Percentiles rank a stretch among this genome's conserved stretches.
phyloP scores from a whole-genome alignment of 441 rosid species.

The Gossypium schwendimanii region DNA sequence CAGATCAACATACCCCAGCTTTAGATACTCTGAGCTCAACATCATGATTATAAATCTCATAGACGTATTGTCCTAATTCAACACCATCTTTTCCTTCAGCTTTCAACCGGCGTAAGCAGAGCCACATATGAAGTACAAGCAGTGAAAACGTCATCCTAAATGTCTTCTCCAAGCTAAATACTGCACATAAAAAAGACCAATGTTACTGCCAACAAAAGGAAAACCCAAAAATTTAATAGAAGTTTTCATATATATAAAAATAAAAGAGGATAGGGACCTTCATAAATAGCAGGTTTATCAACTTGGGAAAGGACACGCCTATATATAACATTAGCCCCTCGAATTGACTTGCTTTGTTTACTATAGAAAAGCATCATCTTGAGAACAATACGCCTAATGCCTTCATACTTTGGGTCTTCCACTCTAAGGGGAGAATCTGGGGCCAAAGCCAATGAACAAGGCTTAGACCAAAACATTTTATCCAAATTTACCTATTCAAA shows the following conservation, averaged over 20 bases:
- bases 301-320: slow-evolving; percentile 60
- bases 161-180: slow-evolving; percentile 87
- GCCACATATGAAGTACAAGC: slow-evolving; percentile 94
- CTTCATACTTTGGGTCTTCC: slow-evolving; percentile 70
- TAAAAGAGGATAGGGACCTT: slow-evolving; percentile 35
- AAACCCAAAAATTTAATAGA: neutral
- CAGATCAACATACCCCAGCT: slow-evolving; percentile 61
- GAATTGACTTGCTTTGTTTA: slow-evolving; percentile 71
- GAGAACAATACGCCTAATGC: slow-evolving; percentile 47
- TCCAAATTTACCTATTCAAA: slow-evolving; percentile 51
- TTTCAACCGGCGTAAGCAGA: slow-evolving; percentile 71
- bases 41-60: slow-evolving; percentile 89
- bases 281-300: slow-evolving; percentile 73
- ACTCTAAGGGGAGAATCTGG: slow-evolving; percentile 65
- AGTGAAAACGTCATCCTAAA: slow-evolving; percentile 72
- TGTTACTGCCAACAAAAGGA: neutral
- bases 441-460: slow-evolving; percentile 77
- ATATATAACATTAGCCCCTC: slow-evolving; percentile 78
- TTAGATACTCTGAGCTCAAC: slow-evolving; percentile 82
- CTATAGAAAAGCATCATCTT: slow-evolving; percentile 74
- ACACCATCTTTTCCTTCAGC: slow-evolving; percentile 89
- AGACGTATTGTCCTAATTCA: slow-evolving; percentile 82
- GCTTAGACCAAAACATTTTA: slow-evolving; percentile 77
- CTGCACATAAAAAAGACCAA: slow-evolving; percentile 31
- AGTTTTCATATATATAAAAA: neutral